These are phyloP conservation scores for Pinus albicaulis DNA, from an alignment of 75 land plant species.

Conservation along the genomic window DNA sequence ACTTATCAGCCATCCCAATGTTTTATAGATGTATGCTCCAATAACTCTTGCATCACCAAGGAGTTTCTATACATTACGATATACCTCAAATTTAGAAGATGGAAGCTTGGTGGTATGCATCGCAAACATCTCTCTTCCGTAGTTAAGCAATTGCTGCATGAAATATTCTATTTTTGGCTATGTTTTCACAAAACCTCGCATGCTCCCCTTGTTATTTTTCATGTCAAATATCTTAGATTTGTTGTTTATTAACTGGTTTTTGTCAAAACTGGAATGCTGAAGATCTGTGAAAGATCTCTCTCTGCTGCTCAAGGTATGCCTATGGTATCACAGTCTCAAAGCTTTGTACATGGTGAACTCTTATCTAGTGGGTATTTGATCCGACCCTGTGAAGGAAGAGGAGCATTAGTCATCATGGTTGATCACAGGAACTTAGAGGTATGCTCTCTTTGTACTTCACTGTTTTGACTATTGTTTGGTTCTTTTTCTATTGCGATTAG, in stretches of 20 bases:
- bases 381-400: constrained; percentile 39
- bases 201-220: neutral
- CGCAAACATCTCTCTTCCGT: neutral
- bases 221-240: neutral
- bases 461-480: neutral
- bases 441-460: neutral
- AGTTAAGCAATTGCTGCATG: neutral
- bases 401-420: constrained; percentile 30
- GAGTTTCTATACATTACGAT: constrained; percentile 41
- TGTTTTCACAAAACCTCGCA: neutral
- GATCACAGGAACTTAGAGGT: constrained; percentile 46
- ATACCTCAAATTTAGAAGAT: constrained; percentile 35
- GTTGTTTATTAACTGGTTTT: neutral
- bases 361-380: constrained; percentile 38
- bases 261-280: neutral
- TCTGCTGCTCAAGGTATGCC: constrained; percentile 22
- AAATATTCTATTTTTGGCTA: neutral
- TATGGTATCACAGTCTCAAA: constrained; percentile 10
- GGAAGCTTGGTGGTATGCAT: constrained; percentile 40
- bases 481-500: neutral
- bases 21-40: constrained; percentile 44
- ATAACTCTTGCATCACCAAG: constrained; percentile 43
- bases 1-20: neutral
- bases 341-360: constrained; percentile 40
- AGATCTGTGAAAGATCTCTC: constrained; percentile 46